phyloP scores from a whole-genome alignment of 1,139 yeast genomes.

The Yamadazyma oceani region DNA sequence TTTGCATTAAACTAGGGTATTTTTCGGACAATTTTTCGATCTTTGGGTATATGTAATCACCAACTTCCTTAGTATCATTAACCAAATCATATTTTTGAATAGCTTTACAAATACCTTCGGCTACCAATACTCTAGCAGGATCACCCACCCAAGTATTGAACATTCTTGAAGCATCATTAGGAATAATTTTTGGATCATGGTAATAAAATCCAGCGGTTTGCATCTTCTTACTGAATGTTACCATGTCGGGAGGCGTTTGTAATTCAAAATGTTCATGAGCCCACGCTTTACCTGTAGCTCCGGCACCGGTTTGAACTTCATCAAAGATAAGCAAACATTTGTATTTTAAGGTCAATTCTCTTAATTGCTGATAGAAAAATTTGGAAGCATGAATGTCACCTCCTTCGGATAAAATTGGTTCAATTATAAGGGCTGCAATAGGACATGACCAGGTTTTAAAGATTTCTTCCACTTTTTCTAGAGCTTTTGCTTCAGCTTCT shows the following conservation, averaged over 20 bases:
- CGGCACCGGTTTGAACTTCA: conserved; percentile 84
- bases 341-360: conserved; percentile 65
- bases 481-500: conserved; percentile 54
- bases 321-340: conserved; percentile 70
- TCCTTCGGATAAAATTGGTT: conserved; percentile 83
- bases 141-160: conserved; percentile 90
- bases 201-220: conserved; percentile 82
- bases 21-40: conserved; percentile 49
- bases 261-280: conserved; percentile 79
- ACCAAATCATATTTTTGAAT: conserved; percentile 57
- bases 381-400: conserved; percentile 83
- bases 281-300: conserved; percentile 80
- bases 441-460: conserved; percentile 59
- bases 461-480: conserved; percentile 37
- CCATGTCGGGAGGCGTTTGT: conserved; percentile 70
- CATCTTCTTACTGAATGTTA: conserved; percentile 78
- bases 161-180: conserved; percentile 71
- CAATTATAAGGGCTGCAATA: conserved; percentile 71
- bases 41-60: conserved; percentile 56
- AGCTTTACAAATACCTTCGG: conserved; percentile 65
- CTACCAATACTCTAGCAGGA: conserved; percentile 71
- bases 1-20: conserved; percentile 49
- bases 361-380: conserved; percentile 70
- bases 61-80: conserved; percentile 54
- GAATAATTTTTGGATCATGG: conserved; percentile 64